Evolutionary conservation across 140 eudicot genomes (phyloP), one percentile per base, ranked within the genome.

Genomic region (Oenanthe javanica): DNA sequence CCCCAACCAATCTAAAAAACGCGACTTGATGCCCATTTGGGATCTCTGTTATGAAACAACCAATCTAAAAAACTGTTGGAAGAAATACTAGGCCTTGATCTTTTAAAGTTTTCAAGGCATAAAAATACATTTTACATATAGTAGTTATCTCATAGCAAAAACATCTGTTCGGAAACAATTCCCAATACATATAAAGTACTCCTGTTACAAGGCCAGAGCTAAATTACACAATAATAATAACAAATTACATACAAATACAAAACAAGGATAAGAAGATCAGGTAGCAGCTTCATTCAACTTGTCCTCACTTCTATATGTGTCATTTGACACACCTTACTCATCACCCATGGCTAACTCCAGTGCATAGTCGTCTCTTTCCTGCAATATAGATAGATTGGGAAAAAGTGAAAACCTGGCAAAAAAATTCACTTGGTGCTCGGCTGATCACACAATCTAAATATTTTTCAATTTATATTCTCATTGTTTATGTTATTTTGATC

Each of bases 361-460:
- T 38, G 99, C 99, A 85, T 91, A 91, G 77, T 90, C 99, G 84
- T 95, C 99, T 79, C 99, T 90, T 84, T 95, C 99, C 99, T 95
- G 96, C 87, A 89, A 42, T 38, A 82, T 66, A 59, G 38, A 51
- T 43, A 9, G 19, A 46, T 43, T 5, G 45, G 1, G 59, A 47
- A 77, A 77, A 14, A 69, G 77, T 79, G 85, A 82, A 69, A 46
- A 61, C 76, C 25, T 54, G 5, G 27, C 66, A 57, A 0, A 52
- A 52, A 52, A 11, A 51, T 51, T 51, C 14, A 51, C 55, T 51
- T 2, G 55, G 2, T 13, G 55, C 55, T 8, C 11, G 15, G 3
- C 4, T 13, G 55, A 3, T 51, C 55, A 51, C 5, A 51, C 55
- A 51, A 59, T n/a, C 69, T 9, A 61, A 61, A 61, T 8, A 12